Percentiles rank a stretch among this genome's conserved stretches.
Evolutionary conservation across 2,329 filamentous ascomycete genomes (phyloP).

Genomic region (Neurospora sp.): DNA sequence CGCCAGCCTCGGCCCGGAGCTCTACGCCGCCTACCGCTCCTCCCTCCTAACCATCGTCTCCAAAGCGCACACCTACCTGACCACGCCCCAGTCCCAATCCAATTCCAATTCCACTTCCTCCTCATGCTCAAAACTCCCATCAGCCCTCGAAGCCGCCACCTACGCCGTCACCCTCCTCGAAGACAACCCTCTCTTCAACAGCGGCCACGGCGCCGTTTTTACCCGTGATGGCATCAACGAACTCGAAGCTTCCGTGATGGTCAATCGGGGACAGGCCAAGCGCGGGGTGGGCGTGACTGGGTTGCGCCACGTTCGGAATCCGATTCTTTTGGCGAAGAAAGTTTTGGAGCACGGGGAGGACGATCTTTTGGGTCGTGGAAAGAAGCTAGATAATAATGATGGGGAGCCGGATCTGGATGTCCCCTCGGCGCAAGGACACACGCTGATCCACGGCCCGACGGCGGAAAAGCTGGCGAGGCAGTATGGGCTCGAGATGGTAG

Average conservation of each 20-base stretch:
- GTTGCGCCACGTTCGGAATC: slow-evolving; percentile 65
- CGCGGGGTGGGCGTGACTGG: slow-evolving; percentile 70
- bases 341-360: slow-evolving; percentile 59
- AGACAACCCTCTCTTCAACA: slow-evolving; percentile 75
- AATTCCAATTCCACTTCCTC: not conserved
- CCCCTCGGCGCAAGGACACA: slow-evolving; percentile 57
- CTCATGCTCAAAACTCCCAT: slow-evolving; percentile 24
- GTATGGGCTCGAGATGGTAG: slow-evolving; percentile 64
- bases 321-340: slow-evolving; percentile 62
- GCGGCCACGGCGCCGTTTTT: slow-evolving; percentile 76
- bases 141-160: slow-evolving; percentile 64
- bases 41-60: slow-evolving; percentile 52
- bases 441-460: slow-evolving; percentile 55
- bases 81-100: slow-evolving; percentile 14
- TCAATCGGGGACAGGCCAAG: slow-evolving; percentile 62
- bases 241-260: slow-evolving; percentile 82
- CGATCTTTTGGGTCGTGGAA: slow-evolving; percentile 31
- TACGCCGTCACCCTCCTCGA: slow-evolving; percentile 69
- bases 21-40: slow-evolving; percentile 48
- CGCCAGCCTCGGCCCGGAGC: slow-evolving; percentile 44
- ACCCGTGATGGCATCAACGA: slow-evolving; percentile 75
- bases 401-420: slow-evolving; percentile 28
- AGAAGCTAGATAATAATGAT: not conserved
- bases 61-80: slow-evolving; percentile 38
- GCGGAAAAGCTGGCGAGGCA: slow-evolving; percentile 58